phyloP scores from a whole-genome alignment of 2,329 filamentous ascomycete species.

The Moelleriella libera region DNA sequence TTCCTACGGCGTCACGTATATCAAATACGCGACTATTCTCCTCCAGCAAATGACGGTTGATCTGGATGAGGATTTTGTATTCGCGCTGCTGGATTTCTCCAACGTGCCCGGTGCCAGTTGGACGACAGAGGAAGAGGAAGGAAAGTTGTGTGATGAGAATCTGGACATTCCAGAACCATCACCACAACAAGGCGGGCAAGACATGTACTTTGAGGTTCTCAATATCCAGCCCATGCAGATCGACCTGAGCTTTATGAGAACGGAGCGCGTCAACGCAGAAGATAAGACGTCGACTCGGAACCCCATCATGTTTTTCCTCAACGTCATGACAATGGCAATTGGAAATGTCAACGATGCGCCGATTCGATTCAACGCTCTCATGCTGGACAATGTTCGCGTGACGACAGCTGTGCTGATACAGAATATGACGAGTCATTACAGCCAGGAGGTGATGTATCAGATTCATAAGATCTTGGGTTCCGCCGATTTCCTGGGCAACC shows the following conservation, averaged over 20 bases:
- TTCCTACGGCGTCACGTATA: slow-evolving; percentile 92
- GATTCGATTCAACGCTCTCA: slow-evolving; percentile 79
- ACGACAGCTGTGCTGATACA: slow-evolving; percentile 72
- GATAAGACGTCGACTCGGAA: slow-evolving; percentile 84
- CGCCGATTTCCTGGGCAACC: slow-evolving; percentile 93
- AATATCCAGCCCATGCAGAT: slow-evolving; percentile 98
- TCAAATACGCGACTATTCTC: slow-evolving; percentile 91
- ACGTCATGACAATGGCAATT: slow-evolving; percentile 97
- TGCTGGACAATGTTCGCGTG: slow-evolving; percentile 89
- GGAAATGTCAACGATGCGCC: slow-evolving; percentile 98
- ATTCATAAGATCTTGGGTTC: slow-evolving; percentile 96
- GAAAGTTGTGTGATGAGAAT: slow-evolving; percentile 75
- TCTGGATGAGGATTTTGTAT: slow-evolving; percentile 95
- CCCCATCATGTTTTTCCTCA: slow-evolving; percentile 96
- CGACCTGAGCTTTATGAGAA: slow-evolving; percentile 91
- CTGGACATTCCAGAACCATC: slow-evolving; percentile 87
- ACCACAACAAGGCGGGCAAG: slow-evolving; percentile 70
- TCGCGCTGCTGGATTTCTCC: slow-evolving; percentile 85
- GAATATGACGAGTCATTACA: slow-evolving; percentile 88
- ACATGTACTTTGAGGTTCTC: slow-evolving; percentile 95
- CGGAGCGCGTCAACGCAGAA: slow-evolving; percentile 89
- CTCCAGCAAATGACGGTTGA: slow-evolving; percentile 97
- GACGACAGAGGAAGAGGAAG: slow-evolving; percentile 53
- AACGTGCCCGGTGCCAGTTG: slow-evolving; percentile 85
- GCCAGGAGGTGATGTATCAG: slow-evolving; percentile 89